A percentile compares a stretch with the other conserved stretches of the same genome.
These are phyloP conservation scores for Quercus bicolor DNA, from an alignment of 306 rosid genomes.

Conservation along the genomic window DNA sequence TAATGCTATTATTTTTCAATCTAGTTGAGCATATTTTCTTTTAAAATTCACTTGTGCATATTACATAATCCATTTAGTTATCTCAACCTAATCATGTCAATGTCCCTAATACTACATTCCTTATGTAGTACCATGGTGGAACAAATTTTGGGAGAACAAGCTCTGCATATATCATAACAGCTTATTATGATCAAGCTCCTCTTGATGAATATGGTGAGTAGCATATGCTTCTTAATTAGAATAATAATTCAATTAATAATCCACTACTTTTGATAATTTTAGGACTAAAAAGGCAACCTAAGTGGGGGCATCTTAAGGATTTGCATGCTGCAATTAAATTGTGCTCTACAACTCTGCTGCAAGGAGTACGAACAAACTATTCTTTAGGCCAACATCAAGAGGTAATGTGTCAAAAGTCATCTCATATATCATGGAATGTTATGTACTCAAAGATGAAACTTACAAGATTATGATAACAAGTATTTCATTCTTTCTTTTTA, in stretches of 20 bases:
- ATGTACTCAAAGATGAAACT: not conserved
- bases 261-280: not conserved
- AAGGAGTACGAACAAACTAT: slow-evolving; percentile 45
- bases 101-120: not conserved
- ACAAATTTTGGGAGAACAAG: slow-evolving; percentile 69
- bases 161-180: slow-evolving; percentile 52
- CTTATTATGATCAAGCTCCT: slow-evolving; percentile 72
- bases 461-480: not conserved
- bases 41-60: not conserved
- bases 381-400: slow-evolving; percentile 57
- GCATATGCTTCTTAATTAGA: not conserved
- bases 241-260: no score
- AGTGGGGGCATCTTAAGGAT: slow-evolving; percentile 72
- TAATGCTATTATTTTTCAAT: not conserved
- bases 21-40: not conserved
- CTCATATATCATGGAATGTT: not conserved
- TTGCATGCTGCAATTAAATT: slow-evolving; percentile 55
- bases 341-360: slow-evolving; percentile 53
- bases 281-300: slow-evolving; percentile 75
- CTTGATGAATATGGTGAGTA: slow-evolving; percentile 71
- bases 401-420: slow-evolving; percentile 27
- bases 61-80: not conserved
- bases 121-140: slow-evolving; percentile 69
- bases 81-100: no score
- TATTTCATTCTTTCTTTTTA: not conserved